A percentile compares a stretch with the other conserved stretches of the same genome.
These are phyloP conservation scores for Nothophytophthora sp. DNA, from an alignment of 352 stramenopile species.

Conservation along the genomic window DNA sequence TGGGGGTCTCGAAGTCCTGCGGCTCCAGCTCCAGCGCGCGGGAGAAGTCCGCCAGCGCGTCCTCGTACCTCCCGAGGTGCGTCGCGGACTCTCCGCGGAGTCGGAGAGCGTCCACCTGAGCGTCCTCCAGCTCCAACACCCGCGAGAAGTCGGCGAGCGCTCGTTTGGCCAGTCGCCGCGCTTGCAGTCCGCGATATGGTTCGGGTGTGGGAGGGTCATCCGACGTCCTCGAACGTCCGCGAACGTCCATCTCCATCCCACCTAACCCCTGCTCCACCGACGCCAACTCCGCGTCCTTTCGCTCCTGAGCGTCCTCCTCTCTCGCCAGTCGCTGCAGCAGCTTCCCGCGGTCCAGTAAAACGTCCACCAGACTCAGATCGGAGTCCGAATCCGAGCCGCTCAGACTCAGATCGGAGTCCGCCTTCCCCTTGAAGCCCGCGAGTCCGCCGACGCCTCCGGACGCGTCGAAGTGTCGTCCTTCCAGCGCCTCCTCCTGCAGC, in stretches of 20 bases:
- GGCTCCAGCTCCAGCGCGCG: conserved; percentile 43
- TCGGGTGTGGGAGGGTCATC: conserved; percentile 13
- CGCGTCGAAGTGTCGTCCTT: conserved; percentile 36
- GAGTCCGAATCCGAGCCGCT: conserved; percentile 29
- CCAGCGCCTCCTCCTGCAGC: conserved; percentile 52
- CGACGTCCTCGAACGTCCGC: conserved; percentile 6
- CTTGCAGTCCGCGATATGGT: conserved; percentile 31
- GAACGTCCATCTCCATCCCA: no score
- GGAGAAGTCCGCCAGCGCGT: conserved; percentile 60
- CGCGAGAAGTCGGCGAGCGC: conserved; percentile 66
- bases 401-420: conserved; percentile 22
- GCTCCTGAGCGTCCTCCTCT: conserved; percentile 45
- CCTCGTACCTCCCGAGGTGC: conserved; percentile 46
- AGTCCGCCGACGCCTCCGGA: conserved; percentile 32
- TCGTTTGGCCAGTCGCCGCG: conserved; percentile 43
- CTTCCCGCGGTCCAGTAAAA: conserved; percentile 59
- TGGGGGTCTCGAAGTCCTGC: conserved; percentile 60
- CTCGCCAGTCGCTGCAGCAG: conserved; percentile 54
- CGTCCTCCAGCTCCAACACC: conserved; percentile 46
- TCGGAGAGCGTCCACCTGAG: conserved; percentile 43
- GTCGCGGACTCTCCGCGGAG: conserved; percentile 49
- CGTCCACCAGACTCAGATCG: conserved; percentile 48
- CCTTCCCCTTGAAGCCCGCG: conserved; percentile 29
- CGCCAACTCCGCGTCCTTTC: conserved; percentile 46
- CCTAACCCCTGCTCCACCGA: conserved; percentile 55